Conservation (phyloP, 2,329 filamentous ascomycete genomes). For the Lomentospora prolificans region DNA sequence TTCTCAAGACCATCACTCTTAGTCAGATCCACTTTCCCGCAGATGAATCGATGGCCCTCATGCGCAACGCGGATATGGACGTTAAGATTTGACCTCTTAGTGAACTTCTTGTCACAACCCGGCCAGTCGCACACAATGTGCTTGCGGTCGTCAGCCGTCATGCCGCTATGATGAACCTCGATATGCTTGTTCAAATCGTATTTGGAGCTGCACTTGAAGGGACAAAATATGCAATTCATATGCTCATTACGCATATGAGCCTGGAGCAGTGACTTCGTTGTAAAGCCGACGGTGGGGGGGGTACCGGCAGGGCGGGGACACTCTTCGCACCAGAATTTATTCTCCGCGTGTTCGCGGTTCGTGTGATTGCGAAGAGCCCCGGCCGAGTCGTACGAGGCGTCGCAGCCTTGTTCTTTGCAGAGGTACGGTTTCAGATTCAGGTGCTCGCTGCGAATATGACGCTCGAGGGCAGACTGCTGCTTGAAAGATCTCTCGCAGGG, state of each 20-base stretch:
- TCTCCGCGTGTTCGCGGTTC: slow-evolving; percentile 57
- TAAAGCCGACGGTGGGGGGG: slow-evolving; percentile 49
- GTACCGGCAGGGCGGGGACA: slow-evolving; percentile 41
- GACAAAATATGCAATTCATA: slow-evolving; percentile 66
- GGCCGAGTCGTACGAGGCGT: slow-evolving; percentile 62
- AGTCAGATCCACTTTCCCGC: slow-evolving; percentile 47
- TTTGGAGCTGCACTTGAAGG: slow-evolving; percentile 54
- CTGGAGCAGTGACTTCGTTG: slow-evolving; percentile 61
- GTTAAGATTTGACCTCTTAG: slow-evolving; percentile 72
- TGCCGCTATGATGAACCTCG: slow-evolving; percentile 63
- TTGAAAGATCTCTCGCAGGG: slow-evolving; percentile 71
- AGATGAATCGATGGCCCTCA: slow-evolving; percentile 68
- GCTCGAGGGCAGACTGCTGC: slow-evolving; percentile 76
- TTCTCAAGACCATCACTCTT: slow-evolving; percentile 29
- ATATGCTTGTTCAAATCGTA: slow-evolving; percentile 66
- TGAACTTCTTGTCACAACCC: slow-evolving; percentile 68
- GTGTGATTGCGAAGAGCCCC: slow-evolving; percentile 63
- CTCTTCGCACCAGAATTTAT: slow-evolving; percentile 67
- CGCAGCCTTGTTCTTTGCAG: slow-evolving; percentile 55
- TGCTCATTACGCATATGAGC: slow-evolving; percentile 66
- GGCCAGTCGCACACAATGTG: slow-evolving; percentile 55
- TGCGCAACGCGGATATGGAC: slow-evolving; percentile 71
- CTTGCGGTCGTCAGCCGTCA: slow-evolving; percentile 52
- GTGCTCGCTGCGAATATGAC: slow-evolving; percentile 71
- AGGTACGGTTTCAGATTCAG: slow-evolving; percentile 60